Evolutionary conservation across 441 rosid genomes (phyloP), one percentile per base, ranked within the genome.

Genomic region (Raphanus hybrid): DNA sequence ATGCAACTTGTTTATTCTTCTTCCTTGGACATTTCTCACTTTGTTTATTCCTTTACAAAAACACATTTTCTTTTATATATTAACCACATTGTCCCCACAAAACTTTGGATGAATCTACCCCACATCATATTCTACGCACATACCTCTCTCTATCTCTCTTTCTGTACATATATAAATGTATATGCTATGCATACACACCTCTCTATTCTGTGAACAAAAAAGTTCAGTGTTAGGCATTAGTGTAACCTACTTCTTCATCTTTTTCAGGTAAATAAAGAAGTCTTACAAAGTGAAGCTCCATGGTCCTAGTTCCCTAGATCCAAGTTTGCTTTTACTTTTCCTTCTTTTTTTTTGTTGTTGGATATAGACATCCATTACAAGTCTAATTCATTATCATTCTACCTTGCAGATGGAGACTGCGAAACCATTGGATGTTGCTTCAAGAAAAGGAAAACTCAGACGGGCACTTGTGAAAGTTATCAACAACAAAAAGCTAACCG

Each of bases 331-430:
- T 29, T 29, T 29, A 29, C 34, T 29, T 29, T 29, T 29, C 5
- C 34, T 64, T 75, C 73, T 23, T 23, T 23, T 23, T 23, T 23
- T 23, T 23, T 23, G 26, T 52, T 70, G 18, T 72, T 83, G 54
- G 60, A 84, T 69, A 67, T 81, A 5, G 39, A 67, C 74, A 59
- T 61, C 39, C 26, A 43, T 59, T 61, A 29, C 45, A 35, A 35
- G 43, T 29, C 34, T 5, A 4, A 29, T 61, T 82, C 76, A 34
- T 23, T 23, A 23, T 23, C 26, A 23, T 23, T 43, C 29, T 41
- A 26, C 61, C 2, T 37, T 82, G 83, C 86, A 83, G 90, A 89
- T 94, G 98, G 98, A 89, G 77, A 78, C 92, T 14, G 90, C 85
- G 57, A 87, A 84, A 64, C 87, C 80, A 12, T 68, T 93, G 3